Base-by-base conservation (phyloP, 2,329 filamentous ascomycete genomes). In the Cladophialophora psammophila region DNA sequence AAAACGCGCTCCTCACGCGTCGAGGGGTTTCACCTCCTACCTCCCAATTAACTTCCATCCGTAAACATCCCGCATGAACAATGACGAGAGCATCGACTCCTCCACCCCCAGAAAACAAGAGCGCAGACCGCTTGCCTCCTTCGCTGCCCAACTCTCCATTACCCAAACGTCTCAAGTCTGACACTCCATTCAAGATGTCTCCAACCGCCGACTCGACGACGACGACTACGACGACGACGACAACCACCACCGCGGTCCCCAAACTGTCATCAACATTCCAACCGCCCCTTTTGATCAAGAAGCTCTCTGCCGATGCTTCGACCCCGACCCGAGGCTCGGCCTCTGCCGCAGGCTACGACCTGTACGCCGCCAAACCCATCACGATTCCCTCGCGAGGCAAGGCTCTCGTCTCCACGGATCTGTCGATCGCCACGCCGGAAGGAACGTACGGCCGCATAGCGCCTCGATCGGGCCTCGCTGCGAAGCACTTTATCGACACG, bases 401-500 rank as follows among this genome's bases (percentile, higher is more conserved):
- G 81, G 93, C 84, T 0, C 82, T 97, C 35, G 93, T 98, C 42
- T 91, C 94, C 74, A 98, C 95, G 0, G 94, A 95, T 74, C 91
- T 99, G 70, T 89, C 90, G 73, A 94, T 99, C 81, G 92, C 93
- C 32, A 91, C 97, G 57, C 95, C 95, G 0, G 91, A 88, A 5
- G 93, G 92, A 60, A 97, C 94, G 12, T 92, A 98, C 78, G 94
- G 94, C 72, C 90, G 94, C 65, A 88, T 97, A 63, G 94, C 94
- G 2, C 94, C 94, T 9, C 91, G 94, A 71, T 95, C 92, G n/a
- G 93, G 93, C 56, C 89, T 97, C 40, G 94, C 94, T 2, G 85
- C 89, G 68, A 99, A 99, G 83, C 89, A 98, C 82, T 95, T 94
- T 81, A 98, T 99, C 78, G 93, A 97, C 79, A 95, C 92, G 0